Conservation (phyloP, 2,329 filamentous ascomycete genomes). For the Harringtonia lauricola region DNA sequence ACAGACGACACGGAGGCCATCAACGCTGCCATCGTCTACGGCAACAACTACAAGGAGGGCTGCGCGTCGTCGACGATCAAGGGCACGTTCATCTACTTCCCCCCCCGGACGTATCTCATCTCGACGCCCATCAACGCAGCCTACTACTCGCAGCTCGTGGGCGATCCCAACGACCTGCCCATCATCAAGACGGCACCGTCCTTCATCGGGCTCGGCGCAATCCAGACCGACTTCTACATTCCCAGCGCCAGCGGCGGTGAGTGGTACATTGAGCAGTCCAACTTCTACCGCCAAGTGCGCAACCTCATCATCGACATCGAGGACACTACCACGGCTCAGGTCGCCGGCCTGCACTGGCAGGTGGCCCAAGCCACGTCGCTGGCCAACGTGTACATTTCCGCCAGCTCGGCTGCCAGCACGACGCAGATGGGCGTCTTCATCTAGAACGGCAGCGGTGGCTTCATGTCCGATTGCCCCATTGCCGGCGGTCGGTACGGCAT, state of each 20-base stretch:
- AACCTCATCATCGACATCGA: conserved; percentile 50
- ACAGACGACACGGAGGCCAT: conserved; percentile 36
- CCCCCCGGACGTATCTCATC: conserved; percentile 53
- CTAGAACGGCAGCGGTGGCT: conserved; percentile 20
- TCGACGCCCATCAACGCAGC: conserved; percentile 60
- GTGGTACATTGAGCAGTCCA: conserved; percentile 37
- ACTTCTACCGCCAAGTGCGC: conserved; percentile 48
- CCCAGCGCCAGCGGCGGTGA: conserved; percentile 27
- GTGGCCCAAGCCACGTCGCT: conserved; percentile 53
- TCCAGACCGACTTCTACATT: conserved; percentile 38
- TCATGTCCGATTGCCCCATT: conserved; percentile 46
- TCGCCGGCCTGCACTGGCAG: conserved; percentile 57
- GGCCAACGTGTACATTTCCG: conserved; percentile 47
- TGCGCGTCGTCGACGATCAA: conserved; percentile 28
- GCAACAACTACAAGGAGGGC: conserved; percentile 28
- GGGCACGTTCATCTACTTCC: conserved; percentile 32
- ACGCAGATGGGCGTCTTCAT: conserved; percentile 40
- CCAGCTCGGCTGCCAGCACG: conserved; percentile 33
- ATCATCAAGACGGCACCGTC: conserved; percentile 38
- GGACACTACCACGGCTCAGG: conserved; percentile 32
- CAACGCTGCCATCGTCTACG: conserved; percentile 29
- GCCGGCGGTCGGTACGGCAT: conserved; percentile 51
- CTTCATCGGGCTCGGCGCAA: conserved; percentile 37
- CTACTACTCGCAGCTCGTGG: conserved; percentile 72
- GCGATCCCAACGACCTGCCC: conserved; percentile 50